Evolutionary conservation across 2,329 filamentous ascomycete genomes (phyloP).

Genomic region (Fusarium veterinarium): DNA sequence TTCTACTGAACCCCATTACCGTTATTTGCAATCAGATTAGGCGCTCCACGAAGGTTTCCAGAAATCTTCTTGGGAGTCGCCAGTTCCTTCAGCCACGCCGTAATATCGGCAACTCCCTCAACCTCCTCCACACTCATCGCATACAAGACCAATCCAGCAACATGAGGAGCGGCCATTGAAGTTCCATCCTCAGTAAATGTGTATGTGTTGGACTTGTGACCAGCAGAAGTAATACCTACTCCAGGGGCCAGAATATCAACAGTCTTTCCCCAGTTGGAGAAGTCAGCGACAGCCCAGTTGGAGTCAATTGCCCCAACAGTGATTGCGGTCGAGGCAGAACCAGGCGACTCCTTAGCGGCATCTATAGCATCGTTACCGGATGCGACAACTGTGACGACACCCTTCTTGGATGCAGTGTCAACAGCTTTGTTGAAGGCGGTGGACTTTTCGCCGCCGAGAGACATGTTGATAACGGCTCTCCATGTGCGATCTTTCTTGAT

Average conservation of each 20-base stretch:
- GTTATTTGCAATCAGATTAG: constrained; percentile 21
- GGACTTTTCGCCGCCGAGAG: constrained; percentile 47
- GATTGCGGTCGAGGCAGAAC: constrained; percentile 39
- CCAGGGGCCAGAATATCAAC: constrained; percentile 61
- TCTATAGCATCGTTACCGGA: constrained; percentile 40
- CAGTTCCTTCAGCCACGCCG: neutral
- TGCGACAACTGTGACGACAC: constrained; percentile 54
- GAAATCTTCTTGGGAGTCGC: constrained; percentile 9
- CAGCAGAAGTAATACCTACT: constrained; percentile 53
- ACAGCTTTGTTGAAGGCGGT: constrained; percentile 29
- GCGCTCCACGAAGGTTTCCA: neutral
- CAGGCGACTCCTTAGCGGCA: constrained; percentile 34
- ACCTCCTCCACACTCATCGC: constrained; percentile 11
- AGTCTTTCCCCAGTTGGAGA: constrained; percentile 59
- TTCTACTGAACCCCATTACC: neutral
- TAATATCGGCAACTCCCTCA: constrained; percentile 7
- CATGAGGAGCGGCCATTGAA: constrained; percentile 64
- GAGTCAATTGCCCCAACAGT: constrained; percentile 48
- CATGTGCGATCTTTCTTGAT: constrained; percentile 39
- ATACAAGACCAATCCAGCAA: constrained; percentile 64
- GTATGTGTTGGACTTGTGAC: constrained; percentile 48
- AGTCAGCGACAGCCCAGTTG: constrained; percentile 49
- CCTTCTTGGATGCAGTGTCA: constrained; percentile 36
- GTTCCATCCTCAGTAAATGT: constrained; percentile 56
- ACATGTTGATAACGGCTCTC: constrained; percentile 59